Percentiles rank a stretch among this genome's conserved stretches.
Evolutionary conservation across 257 asterid species (phyloP).

Genomic region (Cynanchum wilfordii): DNA sequence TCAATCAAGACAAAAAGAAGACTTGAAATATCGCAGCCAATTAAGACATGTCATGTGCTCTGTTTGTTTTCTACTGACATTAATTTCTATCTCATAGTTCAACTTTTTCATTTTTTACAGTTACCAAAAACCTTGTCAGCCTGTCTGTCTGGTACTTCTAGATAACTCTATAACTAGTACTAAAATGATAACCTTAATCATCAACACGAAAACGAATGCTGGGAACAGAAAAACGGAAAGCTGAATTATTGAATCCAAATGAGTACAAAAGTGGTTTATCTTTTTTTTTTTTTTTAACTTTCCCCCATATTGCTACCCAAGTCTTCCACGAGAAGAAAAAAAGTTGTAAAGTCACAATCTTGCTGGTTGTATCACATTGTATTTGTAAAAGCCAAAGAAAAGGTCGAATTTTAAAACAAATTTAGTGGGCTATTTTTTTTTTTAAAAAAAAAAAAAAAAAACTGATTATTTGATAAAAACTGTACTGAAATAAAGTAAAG

Average conservation of each 20-base stretch:
- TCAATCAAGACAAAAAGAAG: conserved; percentile 34
- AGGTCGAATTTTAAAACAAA: conserved; percentile 8
- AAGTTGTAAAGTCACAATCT: conserved; percentile 46
- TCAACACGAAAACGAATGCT: conserved; percentile 28
- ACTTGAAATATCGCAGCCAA: conserved; percentile 24
- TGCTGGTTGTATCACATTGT: conserved; percentile 16
- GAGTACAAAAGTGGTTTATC: conserved; percentile 34
- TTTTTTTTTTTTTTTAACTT: not conserved
- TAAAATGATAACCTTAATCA: conserved; percentile 38
- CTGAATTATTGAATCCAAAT: conserved; percentile 25
- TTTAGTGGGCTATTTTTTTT: conserved; percentile 9
- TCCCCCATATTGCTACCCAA: conserved; percentile 19
- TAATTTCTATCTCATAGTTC: conserved; percentile 12
- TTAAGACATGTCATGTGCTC: conserved; percentile 40
- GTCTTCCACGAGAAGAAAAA: conserved; percentile 19
- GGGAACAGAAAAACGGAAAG: conserved; percentile 7
- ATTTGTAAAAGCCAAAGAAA: conserved; percentile 16
- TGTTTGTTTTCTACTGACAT: conserved; percentile 23
- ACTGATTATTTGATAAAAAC: not conserved
- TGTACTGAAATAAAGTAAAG: not conserved
- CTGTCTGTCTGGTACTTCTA: conserved; percentile 32
- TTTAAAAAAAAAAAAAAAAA: not conserved
- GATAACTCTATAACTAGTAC: conserved; percentile 21
- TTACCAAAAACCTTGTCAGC: conserved; percentile 17
- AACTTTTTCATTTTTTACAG: conserved; percentile 14